Base-by-base conservation (phyloP, 2,329 filamentous ascomycete genomes). In the Tetracladium maxilliforme region DNA sequence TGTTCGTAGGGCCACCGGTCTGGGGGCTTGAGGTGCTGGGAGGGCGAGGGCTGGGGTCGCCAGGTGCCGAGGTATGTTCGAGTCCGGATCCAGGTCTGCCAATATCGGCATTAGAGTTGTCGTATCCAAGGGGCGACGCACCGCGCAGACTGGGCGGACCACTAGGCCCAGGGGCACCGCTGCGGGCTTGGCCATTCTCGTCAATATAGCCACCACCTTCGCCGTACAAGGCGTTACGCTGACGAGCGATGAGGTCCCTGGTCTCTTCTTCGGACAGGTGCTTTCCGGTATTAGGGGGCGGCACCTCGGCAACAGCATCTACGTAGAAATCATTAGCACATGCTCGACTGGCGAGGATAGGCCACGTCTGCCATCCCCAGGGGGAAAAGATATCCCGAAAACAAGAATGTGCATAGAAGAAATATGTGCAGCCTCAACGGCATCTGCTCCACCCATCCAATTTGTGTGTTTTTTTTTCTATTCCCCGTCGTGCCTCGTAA, bases 211-310 rank as follows among this genome's bases (percentile, higher is more conserved):
- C 63, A 33, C 60, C 62, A 36, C 63, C 63, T 45, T 81, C 82
- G 47, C 84, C 83, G 52, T 95, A 98, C 38, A 98, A 59, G 36
- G 87, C 86, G 52, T 78, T 86, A 54, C 92, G 84, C 58, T 95
- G 90, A 46, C 87, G 86, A 40, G 86, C 81, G 53, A 95, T 92
- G 51, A 95, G 66, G 42, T 95, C 87, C 42, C 87, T 83, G 42
- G 87, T 87, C 45, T 93, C 86, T 43, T 94, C 86, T 59, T 95
- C 90, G 48, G 78, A 92, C 78, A 93, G 80, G 45, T 56, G 41
- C 75, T 67, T 49, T 70, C 74, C 27, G 82, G 82, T 58, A 81
- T 90, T 58, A 84, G 68, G 42, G 81, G 76, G 49, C 82, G 80
- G 70, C 51, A 76, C 65, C 49, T 77, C 71, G 61, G 69, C 63